Conservation (phyloP, 1,139 yeast genomes). For the Yamadazyma dushanensis region DNA sequence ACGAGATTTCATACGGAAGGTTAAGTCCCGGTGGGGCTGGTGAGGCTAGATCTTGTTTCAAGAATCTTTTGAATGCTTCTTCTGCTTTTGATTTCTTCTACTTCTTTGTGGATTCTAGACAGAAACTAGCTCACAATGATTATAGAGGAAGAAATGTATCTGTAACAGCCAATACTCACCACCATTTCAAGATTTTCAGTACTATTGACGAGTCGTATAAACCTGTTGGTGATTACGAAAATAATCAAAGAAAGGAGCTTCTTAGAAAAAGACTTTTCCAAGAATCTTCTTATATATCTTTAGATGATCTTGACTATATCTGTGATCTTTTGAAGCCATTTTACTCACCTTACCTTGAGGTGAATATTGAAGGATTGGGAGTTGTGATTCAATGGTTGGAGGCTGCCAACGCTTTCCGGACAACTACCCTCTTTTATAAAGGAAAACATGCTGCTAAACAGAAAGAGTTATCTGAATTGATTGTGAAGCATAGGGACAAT, state of each 20-base stretch:
- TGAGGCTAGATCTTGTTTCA: conserved; percentile 25
- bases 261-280: conserved; percentile 23
- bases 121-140: conserved; percentile 15
- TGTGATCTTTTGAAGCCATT: conserved; percentile 21
- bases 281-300: conserved; percentile 16
- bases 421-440: conserved; percentile 19
- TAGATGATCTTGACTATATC: conserved; percentile 28
- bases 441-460: conserved; percentile 18
- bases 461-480: conserved; percentile 17
- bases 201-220: conserved; percentile 31
- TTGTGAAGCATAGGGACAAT: conserved; percentile 15
- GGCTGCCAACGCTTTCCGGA: conserved; percentile 31
- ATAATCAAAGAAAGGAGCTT: conserved; percentile 20
- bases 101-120: conserved; percentile 29
- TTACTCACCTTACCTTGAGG: conserved; percentile 21
- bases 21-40: conserved; percentile 31
- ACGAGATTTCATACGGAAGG: conserved; percentile 31
- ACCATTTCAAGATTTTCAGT: conserved; percentile 22
- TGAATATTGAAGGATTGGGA: conserved; percentile 20
- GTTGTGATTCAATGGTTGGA: conserved; percentile 26
- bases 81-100: conserved; percentile 34
- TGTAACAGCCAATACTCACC: conserved; percentile 13
- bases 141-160: conserved; percentile 12
- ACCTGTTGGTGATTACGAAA: conserved; percentile 34
- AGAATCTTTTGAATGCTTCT: conserved; percentile 23